These are phyloP conservation scores for Gliomastix tumulicola DNA, from an alignment of 2,329 filamentous ascomycete genomes.

Conservation along the genomic window DNA sequence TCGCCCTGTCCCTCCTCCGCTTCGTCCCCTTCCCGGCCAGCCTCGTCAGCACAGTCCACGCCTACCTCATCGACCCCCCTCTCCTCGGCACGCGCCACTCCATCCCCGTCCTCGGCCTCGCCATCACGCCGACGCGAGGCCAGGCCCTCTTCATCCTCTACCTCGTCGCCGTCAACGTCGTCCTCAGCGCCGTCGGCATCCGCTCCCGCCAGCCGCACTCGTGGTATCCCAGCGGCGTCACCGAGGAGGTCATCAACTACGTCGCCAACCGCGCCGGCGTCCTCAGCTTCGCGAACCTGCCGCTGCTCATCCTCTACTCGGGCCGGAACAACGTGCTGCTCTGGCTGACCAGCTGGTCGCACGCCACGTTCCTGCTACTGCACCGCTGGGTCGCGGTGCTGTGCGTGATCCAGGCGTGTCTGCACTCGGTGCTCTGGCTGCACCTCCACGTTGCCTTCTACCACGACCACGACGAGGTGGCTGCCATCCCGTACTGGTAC, in stretches of 20 bases:
- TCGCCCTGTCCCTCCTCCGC: constrained; percentile 17
- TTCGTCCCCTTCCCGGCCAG: constrained; percentile 12
- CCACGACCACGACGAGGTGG: constrained; percentile 6
- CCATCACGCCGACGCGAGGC: constrained; percentile 23
- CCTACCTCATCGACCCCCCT: constrained; percentile 11
- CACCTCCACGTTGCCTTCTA: constrained; percentile 15
- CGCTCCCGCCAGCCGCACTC: constrained; percentile 13
- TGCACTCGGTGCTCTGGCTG: constrained; percentile 32
- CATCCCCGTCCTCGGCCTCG: constrained; percentile 6
- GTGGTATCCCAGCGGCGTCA: constrained; percentile 13
- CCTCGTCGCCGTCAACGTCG: constrained; percentile 23
- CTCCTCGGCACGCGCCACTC: constrained; percentile 8
- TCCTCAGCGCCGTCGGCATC: constrained; percentile 19
- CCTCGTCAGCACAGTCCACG: constrained; percentile 5
- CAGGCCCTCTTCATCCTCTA: constrained; percentile 29
- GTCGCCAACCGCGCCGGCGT: constrained; percentile 28
- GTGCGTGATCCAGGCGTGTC: constrained; percentile 28
- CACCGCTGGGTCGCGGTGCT: constrained; percentile 39
- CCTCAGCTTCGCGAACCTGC: constrained; percentile 26
- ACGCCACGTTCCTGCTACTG: constrained; percentile 36
- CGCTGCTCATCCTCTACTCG: constrained; percentile 30
- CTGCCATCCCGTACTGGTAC: constrained; percentile 19
- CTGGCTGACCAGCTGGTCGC: constrained; percentile 36
- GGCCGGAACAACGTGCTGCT: constrained; percentile 36
- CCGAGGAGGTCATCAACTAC: constrained; percentile 18